Evolutionary conservation across 2,329 filamentous ascomycete species (phyloP).

Genomic region (Thelonectria discophora): DNA sequence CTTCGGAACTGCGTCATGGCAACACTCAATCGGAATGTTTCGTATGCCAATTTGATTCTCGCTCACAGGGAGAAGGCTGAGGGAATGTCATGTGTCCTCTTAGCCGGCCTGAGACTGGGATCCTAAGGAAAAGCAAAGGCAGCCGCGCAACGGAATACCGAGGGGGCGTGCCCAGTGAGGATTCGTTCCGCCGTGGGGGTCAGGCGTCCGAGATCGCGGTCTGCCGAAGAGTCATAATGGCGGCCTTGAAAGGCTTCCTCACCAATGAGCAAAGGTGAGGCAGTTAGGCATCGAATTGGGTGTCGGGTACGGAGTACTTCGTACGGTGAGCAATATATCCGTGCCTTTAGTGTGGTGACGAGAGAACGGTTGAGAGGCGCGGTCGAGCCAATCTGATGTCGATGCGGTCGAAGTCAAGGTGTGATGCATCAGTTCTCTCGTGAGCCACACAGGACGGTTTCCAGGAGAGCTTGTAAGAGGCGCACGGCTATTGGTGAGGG

Average conservation of each 20-base stretch:
- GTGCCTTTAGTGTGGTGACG: constrained; percentile 31
- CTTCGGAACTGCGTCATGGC: constrained; percentile 31
- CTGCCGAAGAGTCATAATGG: constrained; percentile 40
- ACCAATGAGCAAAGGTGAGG: constrained; percentile 36
- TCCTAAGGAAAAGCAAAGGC: constrained; percentile 24
- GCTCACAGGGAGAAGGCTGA: constrained; percentile 18
- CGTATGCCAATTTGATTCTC: constrained; percentile 23
- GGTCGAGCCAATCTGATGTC: constrained; percentile 24
- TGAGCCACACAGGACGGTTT: constrained; percentile 35
- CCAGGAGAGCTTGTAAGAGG: constrained; percentile 34
- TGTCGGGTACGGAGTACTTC: constrained; percentile 1
- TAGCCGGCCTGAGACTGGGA: constrained; percentile 14
- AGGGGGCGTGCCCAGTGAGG: constrained; percentile 26
- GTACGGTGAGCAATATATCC: constrained; percentile 30
- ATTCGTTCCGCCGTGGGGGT: constrained; percentile 35
- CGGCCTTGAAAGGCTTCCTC: constrained; percentile 33
- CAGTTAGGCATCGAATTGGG: constrained; percentile 36
- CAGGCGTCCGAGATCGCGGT: constrained; percentile 25
- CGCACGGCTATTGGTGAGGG: constrained; percentile 32
- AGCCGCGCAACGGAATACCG: constrained; percentile 21
- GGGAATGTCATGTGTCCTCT: constrained; percentile 26
- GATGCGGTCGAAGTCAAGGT: constrained; percentile 31
- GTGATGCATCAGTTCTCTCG: constrained; percentile 35
- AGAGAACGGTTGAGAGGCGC: constrained; percentile 32
- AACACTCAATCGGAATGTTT: constrained; percentile 26